phyloP scores from a whole-genome alignment of 495 filamentous ascomycete genomes.

The Chaetomium cochliodes region DNA sequence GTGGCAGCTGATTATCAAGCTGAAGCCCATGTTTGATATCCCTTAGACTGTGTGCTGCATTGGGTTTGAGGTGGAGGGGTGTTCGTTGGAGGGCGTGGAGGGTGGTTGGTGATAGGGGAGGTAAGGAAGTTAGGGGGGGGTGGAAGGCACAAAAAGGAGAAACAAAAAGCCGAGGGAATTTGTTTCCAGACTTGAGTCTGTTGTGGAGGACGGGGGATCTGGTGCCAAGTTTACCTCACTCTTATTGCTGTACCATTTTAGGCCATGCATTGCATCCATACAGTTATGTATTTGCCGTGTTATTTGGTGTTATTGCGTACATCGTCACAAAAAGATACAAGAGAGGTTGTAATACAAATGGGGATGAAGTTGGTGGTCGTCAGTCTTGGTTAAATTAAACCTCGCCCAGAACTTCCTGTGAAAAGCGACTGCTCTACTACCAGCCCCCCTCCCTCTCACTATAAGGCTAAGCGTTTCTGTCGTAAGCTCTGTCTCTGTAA shows the following conservation, averaged over 20 bases:
- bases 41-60: slow-evolving; percentile 13
- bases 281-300: no score
- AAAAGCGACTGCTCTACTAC: not conserved
- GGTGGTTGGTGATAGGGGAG: not conserved
- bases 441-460: not conserved
- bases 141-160: not conserved
- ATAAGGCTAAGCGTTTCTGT: not conserved
- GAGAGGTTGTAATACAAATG: no score
- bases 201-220: not conserved
- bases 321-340: no score
- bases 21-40: slow-evolving; percentile 94
- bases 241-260: slow-evolving; percentile 4
- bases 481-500: not conserved
- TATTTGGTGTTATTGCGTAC: no score
- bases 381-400: slow-evolving; percentile 1
- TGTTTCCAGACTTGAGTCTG: not conserved
- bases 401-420: not conserved
- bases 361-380: not conserved
- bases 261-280: not conserved
- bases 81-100: not conserved
- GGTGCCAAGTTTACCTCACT: not conserved
- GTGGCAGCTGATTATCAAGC: slow-evolving; percentile 86
- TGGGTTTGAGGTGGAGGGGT: not conserved
- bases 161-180: not conserved
- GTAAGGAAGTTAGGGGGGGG: not conserved